Evolutionary conservation across 257 asterid species (phyloP), one percentile per base, ranked within the genome.

Genomic region (Plectranthus barbatus): DNA sequence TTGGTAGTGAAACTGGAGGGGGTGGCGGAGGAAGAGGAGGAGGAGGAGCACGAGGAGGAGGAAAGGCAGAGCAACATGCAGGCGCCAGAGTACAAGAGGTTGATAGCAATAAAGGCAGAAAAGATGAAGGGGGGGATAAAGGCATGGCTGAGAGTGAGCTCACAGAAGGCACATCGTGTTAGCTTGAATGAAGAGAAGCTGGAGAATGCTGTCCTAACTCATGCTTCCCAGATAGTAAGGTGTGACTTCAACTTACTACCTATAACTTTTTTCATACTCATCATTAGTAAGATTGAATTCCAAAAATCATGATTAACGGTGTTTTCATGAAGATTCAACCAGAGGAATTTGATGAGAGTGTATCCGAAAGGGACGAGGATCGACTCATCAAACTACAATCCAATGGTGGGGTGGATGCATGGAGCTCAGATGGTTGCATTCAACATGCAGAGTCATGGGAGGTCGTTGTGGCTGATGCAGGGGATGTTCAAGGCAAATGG

Each of bases 381-480:
- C 1, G 93, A 89, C 62, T 89, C 96, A 12, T 89, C 96, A 20
- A 89, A 89, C 55, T 89, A 64, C 72, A 86, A 86, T 68, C 96
- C 96, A 37, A 46, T 77, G n/a, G 63, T 79, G 20, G 96, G 95
- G 18, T 89, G 96, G 96, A 70, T 70, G 72, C 83, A 84, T 70
- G 96, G 96, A 51, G 88, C 75, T 62, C 96, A 89, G 56, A 84
- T 86, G 96, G 90, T 88, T 3, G 96, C 96, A 23, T 81, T 88
- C 62, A 88, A 88, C 67, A 88, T 86, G 90, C 96, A 88, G 95
- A 82, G 91, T 47, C 70, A 79, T 68, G 96, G 84, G 12, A 81
- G 91, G 70, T 66, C 79, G 37, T 86, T 89, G 13, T 89, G 96
- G 96, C 57, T 89, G 76, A 86, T 86, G 95, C 88, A 84, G 55